Evolutionary conservation across 164 flowering plant genomes (phyloP).

Genomic region (Dillenia suffruticosa): DNA sequence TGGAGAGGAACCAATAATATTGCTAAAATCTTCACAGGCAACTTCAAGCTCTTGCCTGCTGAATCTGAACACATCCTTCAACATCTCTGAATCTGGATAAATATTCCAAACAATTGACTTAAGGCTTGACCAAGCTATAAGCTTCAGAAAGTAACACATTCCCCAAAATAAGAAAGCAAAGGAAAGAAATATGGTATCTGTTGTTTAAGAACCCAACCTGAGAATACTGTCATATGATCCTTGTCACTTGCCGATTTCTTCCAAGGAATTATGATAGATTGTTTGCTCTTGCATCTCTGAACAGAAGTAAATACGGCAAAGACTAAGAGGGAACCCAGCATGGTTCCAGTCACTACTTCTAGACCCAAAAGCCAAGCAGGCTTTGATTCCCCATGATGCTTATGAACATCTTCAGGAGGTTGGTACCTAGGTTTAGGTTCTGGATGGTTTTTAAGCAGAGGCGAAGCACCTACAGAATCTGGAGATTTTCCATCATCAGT

Average conservation of each 20-base stretch:
- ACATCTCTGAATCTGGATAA: conserved; percentile 59
- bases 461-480: conserved; percentile 28
- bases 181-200: not conserved
- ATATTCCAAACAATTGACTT: conserved; percentile 5
- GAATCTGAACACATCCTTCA: conserved; percentile 61
- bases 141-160: not conserved
- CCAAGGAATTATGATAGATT: conserved; percentile 71
- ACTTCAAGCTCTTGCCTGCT: conserved; percentile 91
- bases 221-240: conserved; percentile 44
- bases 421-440: conserved; percentile 25
- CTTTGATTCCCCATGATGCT: conserved; percentile 40
- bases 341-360: conserved; percentile 71
- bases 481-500: conserved; percentile 1
- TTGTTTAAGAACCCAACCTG: conserved; percentile 38
- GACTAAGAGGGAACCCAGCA: conserved; percentile 51
- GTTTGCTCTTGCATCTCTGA: conserved; percentile 49
- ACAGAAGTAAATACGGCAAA: conserved; percentile 46
- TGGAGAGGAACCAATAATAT: conserved; percentile 92
- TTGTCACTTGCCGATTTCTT: conserved; percentile 62
- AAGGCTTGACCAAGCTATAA: not conserved
- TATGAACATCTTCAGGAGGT: conserved; percentile 28
- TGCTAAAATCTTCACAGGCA: conserved; percentile 98
- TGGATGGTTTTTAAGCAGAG: conserved; percentile 35
- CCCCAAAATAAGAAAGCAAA: not conserved
- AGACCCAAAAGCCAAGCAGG: conserved; percentile 79